A percentile compares a stretch with the other conserved stretches of the same genome.
phyloP scores from a whole-genome alignment of 2,329 filamentous ascomycete species.

The Didymella lethalis region DNA sequence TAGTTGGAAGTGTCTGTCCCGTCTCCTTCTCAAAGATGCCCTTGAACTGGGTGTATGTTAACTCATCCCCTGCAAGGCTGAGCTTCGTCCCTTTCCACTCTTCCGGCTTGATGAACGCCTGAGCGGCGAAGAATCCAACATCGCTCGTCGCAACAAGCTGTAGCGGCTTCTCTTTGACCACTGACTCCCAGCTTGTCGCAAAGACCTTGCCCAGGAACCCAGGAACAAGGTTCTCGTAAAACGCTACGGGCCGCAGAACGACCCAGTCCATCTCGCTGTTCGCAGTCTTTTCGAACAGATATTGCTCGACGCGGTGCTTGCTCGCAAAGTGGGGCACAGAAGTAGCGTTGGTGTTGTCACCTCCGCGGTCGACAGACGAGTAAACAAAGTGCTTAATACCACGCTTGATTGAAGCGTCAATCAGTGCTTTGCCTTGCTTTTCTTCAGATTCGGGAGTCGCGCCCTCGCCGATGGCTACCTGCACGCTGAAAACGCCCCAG shows the following conservation, averaged over 20 bases:
- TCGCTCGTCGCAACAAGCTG: slow-evolving; percentile 51
- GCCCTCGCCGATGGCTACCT: slow-evolving; percentile 28
- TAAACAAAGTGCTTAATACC: slow-evolving; percentile 51
- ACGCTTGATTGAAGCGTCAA: slow-evolving; percentile 43
- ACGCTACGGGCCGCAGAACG: slow-evolving; percentile 66
- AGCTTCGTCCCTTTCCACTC: slow-evolving; percentile 53
- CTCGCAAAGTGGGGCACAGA: slow-evolving; percentile 66
- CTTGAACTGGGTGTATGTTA: slow-evolving; percentile 53
- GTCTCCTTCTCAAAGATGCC: slow-evolving; percentile 55
- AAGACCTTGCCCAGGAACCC: slow-evolving; percentile 58
- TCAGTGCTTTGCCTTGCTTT: slow-evolving; percentile 49
- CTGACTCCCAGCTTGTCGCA: slow-evolving; percentile 47
- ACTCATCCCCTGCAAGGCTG: slow-evolving; percentile 59
- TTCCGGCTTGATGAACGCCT: slow-evolving; percentile 53
- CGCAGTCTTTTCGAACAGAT: slow-evolving; percentile 56
- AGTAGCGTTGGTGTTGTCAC: slow-evolving; percentile 58
- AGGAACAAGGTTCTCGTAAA: slow-evolving; percentile 64
- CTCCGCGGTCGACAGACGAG: slow-evolving; percentile 50
- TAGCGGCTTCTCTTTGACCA: slow-evolving; percentile 46
- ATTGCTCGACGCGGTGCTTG: slow-evolving; percentile 68
- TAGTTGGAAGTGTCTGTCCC: slow-evolving; percentile 53
- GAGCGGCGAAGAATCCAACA: slow-evolving; percentile 59
- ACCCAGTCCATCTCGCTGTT: slow-evolving; percentile 63
- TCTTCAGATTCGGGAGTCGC: slow-evolving; percentile 35
- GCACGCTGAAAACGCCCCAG: slow-evolving; percentile 48